Percentiles rank a stretch among this genome's conserved stretches.
Evolutionary conservation across 2,329 filamentous ascomycete species (phyloP).

Genomic region (Hymenoscyphus occultus): DNA sequence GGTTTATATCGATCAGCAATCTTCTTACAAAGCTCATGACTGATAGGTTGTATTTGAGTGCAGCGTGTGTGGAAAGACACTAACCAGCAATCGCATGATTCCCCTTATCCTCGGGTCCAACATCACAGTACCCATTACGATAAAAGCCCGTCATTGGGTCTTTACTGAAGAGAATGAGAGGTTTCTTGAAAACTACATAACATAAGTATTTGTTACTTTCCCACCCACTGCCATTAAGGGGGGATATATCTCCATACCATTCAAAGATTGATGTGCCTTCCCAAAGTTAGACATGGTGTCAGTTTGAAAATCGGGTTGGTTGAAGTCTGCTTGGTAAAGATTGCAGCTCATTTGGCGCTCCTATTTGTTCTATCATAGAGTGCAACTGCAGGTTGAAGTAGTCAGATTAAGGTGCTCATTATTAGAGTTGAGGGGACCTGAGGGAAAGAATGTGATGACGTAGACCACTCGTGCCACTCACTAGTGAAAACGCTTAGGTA

Average conservation of each 20-base stretch:
- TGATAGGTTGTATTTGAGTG: neutral
- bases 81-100: constrained; percentile 55
- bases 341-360: neutral
- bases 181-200: constrained; percentile 52
- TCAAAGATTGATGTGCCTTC: constrained; percentile 7
- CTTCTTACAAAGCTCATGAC: neutral
- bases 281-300: constrained; percentile 3
- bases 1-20: neutral
- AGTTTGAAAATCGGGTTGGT: neutral
- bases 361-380: neutral
- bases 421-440: neutral
- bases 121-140: constrained; percentile 58
- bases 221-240: neutral
- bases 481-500: neutral
- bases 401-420: neutral
- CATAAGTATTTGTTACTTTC: neutral
- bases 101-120: constrained; percentile 51
- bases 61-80: neutral
- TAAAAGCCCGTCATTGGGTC: constrained; percentile 59
- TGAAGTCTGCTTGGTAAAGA: neutral
- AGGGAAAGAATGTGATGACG: neutral
- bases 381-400: neutral
- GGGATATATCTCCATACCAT: constrained; percentile 3
- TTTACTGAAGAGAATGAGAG: constrained; percentile 55
- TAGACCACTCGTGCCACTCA: neutral